These are phyloP conservation scores for Paramarasmius palmivorus DNA, from an alignment of 1,284 basidiomycete species.

Conservation along the genomic window DNA sequence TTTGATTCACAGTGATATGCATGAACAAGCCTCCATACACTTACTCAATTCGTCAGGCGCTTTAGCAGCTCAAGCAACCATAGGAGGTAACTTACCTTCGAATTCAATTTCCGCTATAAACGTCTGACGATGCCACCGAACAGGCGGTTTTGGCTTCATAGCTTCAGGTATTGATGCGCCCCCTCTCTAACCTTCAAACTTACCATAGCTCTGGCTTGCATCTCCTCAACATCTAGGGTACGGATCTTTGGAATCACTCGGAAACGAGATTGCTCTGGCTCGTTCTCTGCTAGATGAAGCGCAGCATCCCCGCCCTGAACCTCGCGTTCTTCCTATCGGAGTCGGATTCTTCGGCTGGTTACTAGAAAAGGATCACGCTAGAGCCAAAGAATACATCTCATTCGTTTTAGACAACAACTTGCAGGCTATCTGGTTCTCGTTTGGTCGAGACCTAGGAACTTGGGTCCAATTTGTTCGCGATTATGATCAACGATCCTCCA, in stretches of 20 bases:
- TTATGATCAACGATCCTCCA: constrained; percentile 41
- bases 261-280: constrained; percentile 48
- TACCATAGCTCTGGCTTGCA: constrained; percentile 6
- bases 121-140: constrained; percentile 48
- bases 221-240: constrained; percentile 40
- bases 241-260: constrained; percentile 40
- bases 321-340: constrained; percentile 54
- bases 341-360: constrained; percentile 75
- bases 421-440: constrained; percentile 73
- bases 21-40: too few relatives aligned
- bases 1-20: not conserved
- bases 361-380: constrained; percentile 44
- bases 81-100: too few relatives aligned
- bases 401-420: constrained; percentile 61
- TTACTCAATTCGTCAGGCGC: constrained; percentile 32
- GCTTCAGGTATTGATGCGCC: constrained; percentile 57
- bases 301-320: constrained; percentile 23
- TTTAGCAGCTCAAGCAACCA: constrained; percentile 45
- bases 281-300: constrained; percentile 35
- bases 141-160: constrained; percentile 73
- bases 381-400: constrained; percentile 34
- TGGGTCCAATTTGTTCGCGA: constrained; percentile 65
- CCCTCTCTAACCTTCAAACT: not conserved
- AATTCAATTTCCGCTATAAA: too few relatives aligned
- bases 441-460: constrained; percentile 54